A percentile compares a stretch with the other conserved stretches of the same genome.
Evolutionary conservation across 768 basidiomycete genomes (phyloP).

Genomic region (Lactarius psammicola): DNA sequence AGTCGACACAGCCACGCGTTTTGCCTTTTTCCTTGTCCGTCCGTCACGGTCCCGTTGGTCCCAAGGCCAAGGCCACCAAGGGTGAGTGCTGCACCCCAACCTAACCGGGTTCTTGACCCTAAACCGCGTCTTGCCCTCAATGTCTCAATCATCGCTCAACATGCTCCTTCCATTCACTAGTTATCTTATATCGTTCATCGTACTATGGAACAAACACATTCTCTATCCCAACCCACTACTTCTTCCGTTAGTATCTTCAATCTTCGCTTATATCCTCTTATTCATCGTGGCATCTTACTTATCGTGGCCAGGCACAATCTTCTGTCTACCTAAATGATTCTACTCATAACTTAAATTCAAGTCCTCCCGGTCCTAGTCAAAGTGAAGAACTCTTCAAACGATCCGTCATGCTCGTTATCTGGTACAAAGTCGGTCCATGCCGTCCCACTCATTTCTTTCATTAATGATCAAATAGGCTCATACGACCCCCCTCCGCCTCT

Average conservation of each 20-base stretch:
- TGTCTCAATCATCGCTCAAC: constrained; percentile 12
- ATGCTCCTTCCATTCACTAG: constrained; percentile 15
- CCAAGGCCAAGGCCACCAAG: constrained; percentile 15
- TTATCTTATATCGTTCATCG: constrained; percentile 1
- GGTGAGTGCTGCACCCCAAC: constrained; percentile 22
- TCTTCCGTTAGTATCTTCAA: constrained; percentile 21
- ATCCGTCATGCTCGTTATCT: constrained; percentile 63
- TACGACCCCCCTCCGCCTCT: constrained; percentile 30
- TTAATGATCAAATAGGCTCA: constrained; percentile 24
- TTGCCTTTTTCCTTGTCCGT: constrained; percentile 25
- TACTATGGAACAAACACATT: constrained; percentile 20
- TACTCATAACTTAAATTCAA: constrained; percentile 12
- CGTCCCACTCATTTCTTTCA: not conserved
- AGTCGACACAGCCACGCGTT: constrained; percentile 25
- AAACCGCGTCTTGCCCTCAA: constrained; percentile 14
- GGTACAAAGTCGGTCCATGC: constrained; percentile 55
- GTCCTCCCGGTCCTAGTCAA: constrained; percentile 19
- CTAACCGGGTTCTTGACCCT: constrained; percentile 1
- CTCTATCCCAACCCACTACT: constrained; percentile 13
- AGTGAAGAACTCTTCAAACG: constrained; percentile 44
- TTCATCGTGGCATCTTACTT: not conserved
- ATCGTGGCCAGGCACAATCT: constrained; percentile 10
- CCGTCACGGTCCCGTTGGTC: constrained; percentile 23
- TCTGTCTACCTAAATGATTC: constrained; percentile 24
- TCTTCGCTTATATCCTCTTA: not conserved